Evolutionary conservation across 768 basidiomycete species (phyloP).

Genomic region (Pleurotus pulmonarius): DNA sequence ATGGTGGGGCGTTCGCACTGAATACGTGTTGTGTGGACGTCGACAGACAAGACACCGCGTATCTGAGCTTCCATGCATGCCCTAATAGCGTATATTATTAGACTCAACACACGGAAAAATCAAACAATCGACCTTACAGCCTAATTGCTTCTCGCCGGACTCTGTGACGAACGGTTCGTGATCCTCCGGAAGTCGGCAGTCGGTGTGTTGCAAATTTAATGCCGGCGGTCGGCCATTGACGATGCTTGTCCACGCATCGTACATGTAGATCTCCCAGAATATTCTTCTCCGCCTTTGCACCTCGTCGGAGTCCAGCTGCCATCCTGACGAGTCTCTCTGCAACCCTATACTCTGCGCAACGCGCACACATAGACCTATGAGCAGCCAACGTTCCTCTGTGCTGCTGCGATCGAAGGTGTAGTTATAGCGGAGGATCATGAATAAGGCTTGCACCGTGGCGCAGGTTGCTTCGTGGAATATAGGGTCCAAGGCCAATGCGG

Average conservation of each 20-base stretch:
- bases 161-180: conserved; percentile 24
- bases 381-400: conserved; percentile 45
- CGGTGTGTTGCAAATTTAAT: conserved; percentile 41
- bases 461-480: conserved; percentile 40
- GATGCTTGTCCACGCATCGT: conserved; percentile 49
- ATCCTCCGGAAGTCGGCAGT: conserved; percentile 51
- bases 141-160: conserved; percentile 31
- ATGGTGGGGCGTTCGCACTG: conserved; percentile 31
- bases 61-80: conserved; percentile 43
- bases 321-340: conserved; percentile 50
- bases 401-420: conserved; percentile 38
- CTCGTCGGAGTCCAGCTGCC: conserved; percentile 42
- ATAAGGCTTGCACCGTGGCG: conserved; percentile 44
- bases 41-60: conserved; percentile 41
- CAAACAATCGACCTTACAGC: conserved; percentile 32
- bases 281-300: conserved; percentile 41
- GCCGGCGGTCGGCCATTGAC: conserved; percentile 48
- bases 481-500: conserved; percentile 42
- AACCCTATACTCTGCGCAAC: conserved; percentile 40
- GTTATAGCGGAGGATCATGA: conserved; percentile 37
- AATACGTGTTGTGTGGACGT: conserved; percentile 40
- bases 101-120: not conserved
- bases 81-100: conserved; percentile 19
- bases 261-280: conserved; percentile 52
- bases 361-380: conserved; percentile 39